Base-by-base conservation (phyloP, 176 grass and related monocot genomes). In the Microstegium vimineum region DNA sequence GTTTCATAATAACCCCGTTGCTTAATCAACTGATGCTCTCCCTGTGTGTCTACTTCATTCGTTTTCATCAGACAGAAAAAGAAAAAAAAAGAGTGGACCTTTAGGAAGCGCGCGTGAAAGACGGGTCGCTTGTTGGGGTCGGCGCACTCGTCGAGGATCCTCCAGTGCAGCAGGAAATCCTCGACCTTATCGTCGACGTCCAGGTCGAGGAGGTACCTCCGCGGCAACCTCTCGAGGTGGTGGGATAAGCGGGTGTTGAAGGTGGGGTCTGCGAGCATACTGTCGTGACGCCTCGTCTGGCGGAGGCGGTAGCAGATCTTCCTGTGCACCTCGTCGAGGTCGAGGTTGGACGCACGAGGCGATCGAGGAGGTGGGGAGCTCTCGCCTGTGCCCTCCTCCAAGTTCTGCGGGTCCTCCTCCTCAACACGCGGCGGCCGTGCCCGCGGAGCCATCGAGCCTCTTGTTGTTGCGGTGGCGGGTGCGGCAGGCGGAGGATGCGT, bases 151-250 rank as follows among this genome's bases (percentile, higher is more conserved):
- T 76, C 75, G 74, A 97, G 92, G 78, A 97, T 92, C 51, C 43
- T 56, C 66, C 78, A 79, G 85, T 97, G 95, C 17, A 97, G 86
- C 23, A 94, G 82, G 15, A 94, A 71, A 75, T 97, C 95, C 36
- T 91, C 95, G 8, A 76, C 86, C 67, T 74, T 87, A 15, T 73
- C 62, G 1, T 34, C 62, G 2, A 83, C 72, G 40, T 90, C 81
- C 15, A 92, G 64, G 83, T 94, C 92, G 52, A 73, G 45, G 25
- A 87, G 51, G 72, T 98, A 98, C 34, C 92, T 87, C 18, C 0
- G 6, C 25, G 95, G 92, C 62, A 98, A 65, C 35, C 84, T 76
- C 70, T 47, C 33, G 13, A 98, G 86, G 86, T 98, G 92, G 5
- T 28, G 78, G 8, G 66, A 42, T 61, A 97, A 78, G 26, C 86